Conservation (phyloP, 2,329 filamentous ascomycete species). For the Escovopsis sp. region DNA sequence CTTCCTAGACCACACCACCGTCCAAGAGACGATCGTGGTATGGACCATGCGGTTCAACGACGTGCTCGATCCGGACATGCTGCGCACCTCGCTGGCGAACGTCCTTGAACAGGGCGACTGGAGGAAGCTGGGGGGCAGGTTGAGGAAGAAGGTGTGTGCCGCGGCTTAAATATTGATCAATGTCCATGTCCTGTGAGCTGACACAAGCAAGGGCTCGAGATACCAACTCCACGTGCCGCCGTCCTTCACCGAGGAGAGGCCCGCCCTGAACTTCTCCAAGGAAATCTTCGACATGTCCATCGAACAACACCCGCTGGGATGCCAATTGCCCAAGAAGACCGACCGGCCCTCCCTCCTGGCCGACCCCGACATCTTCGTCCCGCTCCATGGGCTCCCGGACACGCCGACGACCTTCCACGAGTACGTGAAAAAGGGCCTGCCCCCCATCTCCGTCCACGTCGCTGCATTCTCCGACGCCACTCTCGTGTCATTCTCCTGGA, state of each 20-base stretch:
- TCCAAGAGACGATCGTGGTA: conserved; percentile 4
- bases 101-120: conserved; percentile 10
- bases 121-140: conserved; percentile 12
- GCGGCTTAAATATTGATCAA: too few relatives aligned
- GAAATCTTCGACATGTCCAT: conserved; percentile 19
- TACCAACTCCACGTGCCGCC: conserved; percentile 15
- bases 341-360: conserved; percentile 11
- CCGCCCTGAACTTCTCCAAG: conserved; percentile 25
- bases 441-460: conserved; percentile 32
- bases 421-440: conserved; percentile 24
- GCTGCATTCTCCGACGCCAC: conserved; percentile 34
- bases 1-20: conserved; percentile 10
- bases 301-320: conserved; percentile 18
- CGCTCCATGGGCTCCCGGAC: neutral
- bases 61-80: conserved; percentile 12
- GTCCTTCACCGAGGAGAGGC: conserved; percentile 15
- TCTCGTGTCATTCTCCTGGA: conserved; percentile 28
- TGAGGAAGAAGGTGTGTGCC: conserved; percentile 8
- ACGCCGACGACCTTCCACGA: conserved; percentile 19
- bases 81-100: conserved; percentile 7
- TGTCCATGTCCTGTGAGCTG: too few relatives aligned
- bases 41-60: conserved; percentile 12
- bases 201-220: too few relatives aligned
- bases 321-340: neutral
- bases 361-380: neutral